Evolutionary conservation across 1,284 basidiomycete genomes (phyloP), one percentile per base, ranked within the genome.

Genomic region (Cutaneotrichosporon cyanovorans): DNA sequence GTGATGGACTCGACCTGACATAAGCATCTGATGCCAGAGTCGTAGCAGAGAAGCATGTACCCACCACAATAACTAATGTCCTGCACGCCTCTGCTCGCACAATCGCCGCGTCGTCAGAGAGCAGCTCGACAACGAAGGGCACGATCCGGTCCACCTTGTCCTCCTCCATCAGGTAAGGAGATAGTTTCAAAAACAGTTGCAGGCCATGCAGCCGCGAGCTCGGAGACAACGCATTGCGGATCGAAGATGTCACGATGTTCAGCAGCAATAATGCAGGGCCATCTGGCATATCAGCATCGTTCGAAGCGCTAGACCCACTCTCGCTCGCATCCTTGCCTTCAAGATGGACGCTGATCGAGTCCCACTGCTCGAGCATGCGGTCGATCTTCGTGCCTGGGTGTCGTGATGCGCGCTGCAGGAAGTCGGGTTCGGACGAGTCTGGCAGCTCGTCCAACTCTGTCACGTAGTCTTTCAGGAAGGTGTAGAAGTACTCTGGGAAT

Each of bases 121-220:
- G 72, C 11, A 97, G 75, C 36, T 91, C 86, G 5, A 96, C 82
- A 21, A 95, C 79, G 59, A 89, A 97, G 0, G 95, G 95, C 2
- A 96, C 76, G 70, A 97, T 82, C 4, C 92, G 82, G 66, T 99
- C 95, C 38, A 98, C 75, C 65, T 93, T 93, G 14, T 90, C 89
- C 67, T 97, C 93, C 63, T 98, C 95, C 0, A 86, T 87, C 28
- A 98, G 77, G 62, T 87, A 85, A 2, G 80, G 78, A 4, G 81
- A 80, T 5, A 97, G 76, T 2, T 88, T 87, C 16, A 96, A 76
- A 47, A 96, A 83, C 10, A 96, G 77, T 58, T 96, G 90, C 40
- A 98, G 72, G 0, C 85, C 87, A 32, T 82, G 83, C 22, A 89
- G 73, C 65, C 91, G 88, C 7, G 89, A 89, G 28, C 85, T 87